Base-by-base conservation (phyloP, 2,329 filamentous ascomycete genomes). In the Rugonectria rugulosa region DNA sequence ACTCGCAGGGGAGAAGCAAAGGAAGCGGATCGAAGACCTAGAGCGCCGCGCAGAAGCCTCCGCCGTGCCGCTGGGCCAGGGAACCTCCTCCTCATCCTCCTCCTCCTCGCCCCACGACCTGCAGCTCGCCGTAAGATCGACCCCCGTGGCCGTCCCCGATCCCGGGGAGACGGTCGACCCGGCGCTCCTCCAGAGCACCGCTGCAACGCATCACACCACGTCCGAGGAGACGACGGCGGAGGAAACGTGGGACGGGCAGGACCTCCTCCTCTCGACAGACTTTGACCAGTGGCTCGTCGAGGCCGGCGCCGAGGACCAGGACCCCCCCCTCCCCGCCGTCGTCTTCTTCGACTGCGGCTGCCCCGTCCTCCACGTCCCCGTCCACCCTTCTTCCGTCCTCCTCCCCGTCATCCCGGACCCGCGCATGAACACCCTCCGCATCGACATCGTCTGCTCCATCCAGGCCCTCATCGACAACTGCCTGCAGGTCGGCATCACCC, bases 1-100 rank as follows among this genome's bases (percentile, higher is more conserved):
- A 56, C n/a, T 59, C 17, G 26, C 54, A 69, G 67, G 67, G 44
- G 67, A 70, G 27, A 69, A 70, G 41, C 67, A 69, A 31, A 64
- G 61, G 52, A 64, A 63, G 41, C 55, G 63, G 10, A 61, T 70
- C 34, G 49, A 67, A 32, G 65, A 68, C 26, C 56, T 69, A n/a
- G 67, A 69, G 42, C 59, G 54, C 12, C 61, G 51, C n/a, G 65
- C 64, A 42, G 63, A 45, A 17, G 49, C n/a, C n/a, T n/a, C n/a
- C n/a, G n/a, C n/a, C n/a, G n/a, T n/a, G n/a, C n/a, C n/a, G n/a
- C n/a, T n/a, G n/a, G n/a, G n/a, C n/a, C n/a, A n/a, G n/a, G n/a
- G n/a, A n/a, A n/a, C n/a, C n/a, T n/a, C n/a, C n/a, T n/a, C n/a
- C n/a, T n/a, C 31, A 31, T n/a, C 44, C 10, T 34, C n/a, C 4